Conservation (phyloP, 352 stramenopile species). For the Stephanocyclus meneghinianus region DNA sequence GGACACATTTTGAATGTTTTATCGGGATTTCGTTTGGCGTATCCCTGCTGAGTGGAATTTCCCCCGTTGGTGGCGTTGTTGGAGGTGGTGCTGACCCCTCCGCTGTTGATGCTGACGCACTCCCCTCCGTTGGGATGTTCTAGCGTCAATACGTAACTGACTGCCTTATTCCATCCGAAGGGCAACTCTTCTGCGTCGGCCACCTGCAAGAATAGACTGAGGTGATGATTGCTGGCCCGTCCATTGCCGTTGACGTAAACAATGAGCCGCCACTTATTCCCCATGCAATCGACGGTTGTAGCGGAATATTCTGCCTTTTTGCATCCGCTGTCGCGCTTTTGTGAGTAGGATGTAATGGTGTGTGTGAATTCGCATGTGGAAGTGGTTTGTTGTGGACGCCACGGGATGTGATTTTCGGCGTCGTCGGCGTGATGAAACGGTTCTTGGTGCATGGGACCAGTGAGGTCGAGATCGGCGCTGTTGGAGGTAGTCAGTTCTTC, state of each 20-base stretch:
- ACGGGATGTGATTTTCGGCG: conserved; percentile 14
- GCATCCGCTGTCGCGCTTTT: conserved; percentile 81
- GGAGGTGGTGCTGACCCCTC: background rate
- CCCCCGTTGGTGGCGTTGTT: background rate
- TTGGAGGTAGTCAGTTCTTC: background rate
- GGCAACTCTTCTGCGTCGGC: conserved; percentile 81
- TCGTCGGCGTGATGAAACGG: background rate
- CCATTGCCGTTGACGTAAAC: conserved; percentile 84
- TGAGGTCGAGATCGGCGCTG: background rate
- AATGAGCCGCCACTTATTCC: conserved; percentile 82
- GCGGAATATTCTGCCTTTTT: conserved; percentile 83
- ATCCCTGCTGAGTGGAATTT: conserved; percentile 43
- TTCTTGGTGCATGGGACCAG: background rate
- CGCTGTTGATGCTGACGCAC: background rate
- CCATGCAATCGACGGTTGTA: conserved; percentile 73
- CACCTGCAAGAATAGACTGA: conserved; percentile 82
- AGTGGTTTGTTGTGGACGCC: conserved; percentile 74
- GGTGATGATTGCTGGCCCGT: conserved; percentile 77
- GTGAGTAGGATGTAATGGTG: conserved; percentile 75
- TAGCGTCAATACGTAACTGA: conserved; percentile 80
- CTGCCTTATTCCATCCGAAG: conserved; percentile 83
- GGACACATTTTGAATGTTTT: conserved; percentile 85
- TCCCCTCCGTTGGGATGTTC: conserved; percentile 68
- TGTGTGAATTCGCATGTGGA: conserved; percentile 83
- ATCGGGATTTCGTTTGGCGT: conserved; percentile 83